A percentile compares a stretch with the other conserved stretches of the same genome.
Conservation (phyloP, 176 grass and related monocot species). For the Rhipidocladum racemiflorum region DNA sequence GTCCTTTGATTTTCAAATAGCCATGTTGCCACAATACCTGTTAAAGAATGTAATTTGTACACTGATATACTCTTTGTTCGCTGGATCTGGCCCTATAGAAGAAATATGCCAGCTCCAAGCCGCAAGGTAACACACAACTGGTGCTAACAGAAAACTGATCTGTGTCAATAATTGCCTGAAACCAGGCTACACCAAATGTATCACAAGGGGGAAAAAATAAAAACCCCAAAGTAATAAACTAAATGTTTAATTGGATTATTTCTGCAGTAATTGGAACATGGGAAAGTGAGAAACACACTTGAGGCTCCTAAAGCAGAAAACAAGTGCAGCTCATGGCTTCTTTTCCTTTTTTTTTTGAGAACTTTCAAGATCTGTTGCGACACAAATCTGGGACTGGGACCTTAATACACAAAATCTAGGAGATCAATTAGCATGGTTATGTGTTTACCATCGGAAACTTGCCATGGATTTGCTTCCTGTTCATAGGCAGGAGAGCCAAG, state of each 20-base stretch:
- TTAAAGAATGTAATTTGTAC: background rate
- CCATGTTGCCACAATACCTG: background rate
- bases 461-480: slow-evolving; percentile 9
- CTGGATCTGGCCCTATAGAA: slow-evolving; percentile 4
- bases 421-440: slow-evolving; percentile 27
- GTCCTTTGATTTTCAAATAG: slow-evolving; percentile 10
- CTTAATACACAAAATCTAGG: background rate
- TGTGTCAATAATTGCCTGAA: background rate
- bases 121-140: slow-evolving; percentile 4
- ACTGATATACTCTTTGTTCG: background rate
- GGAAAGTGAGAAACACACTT: background rate
- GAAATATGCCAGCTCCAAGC: slow-evolving; percentile 14
- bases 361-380: background rate
- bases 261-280: background rate
- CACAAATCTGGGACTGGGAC: background rate
- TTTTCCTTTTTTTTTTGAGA: background rate
- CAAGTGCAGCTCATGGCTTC: background rate
- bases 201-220: background rate
- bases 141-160: background rate
- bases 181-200: slow-evolving; percentile 3
- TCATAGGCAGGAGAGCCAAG: slow-evolving; percentile 7
- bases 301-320: background rate
- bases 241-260: slow-evolving; percentile 5
- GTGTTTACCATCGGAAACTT: slow-evolving; percentile 25
- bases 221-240: background rate